Evolutionary conservation across 164 flowering plant species (phyloP), one percentile per base, ranked within the genome.

Genomic region (Annona cherimola): DNA sequence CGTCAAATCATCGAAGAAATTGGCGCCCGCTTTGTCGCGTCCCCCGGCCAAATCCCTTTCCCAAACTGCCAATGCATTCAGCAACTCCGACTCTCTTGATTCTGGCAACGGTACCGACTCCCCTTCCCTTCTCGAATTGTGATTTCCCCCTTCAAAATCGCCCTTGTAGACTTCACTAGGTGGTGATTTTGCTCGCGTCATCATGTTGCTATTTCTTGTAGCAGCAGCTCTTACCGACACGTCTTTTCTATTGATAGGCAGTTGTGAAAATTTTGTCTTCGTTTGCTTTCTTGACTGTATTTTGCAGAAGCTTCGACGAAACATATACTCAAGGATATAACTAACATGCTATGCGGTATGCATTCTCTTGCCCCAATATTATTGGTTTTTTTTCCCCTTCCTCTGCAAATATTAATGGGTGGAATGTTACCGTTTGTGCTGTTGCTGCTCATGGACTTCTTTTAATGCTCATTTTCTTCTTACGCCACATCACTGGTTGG

Each of bases 291-390:
- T 55, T 7, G 59, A n/a, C 8, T 70, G 20, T 2, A 65, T n/a
- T 18, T 8, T 77, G 79, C 20, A 79, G 81, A 70, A 0, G 66
- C 26, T 3, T 69, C 71, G 42, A 18, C 42, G 57, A 70, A 69
- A 69, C 46, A 43, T 45, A 42, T 75, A 19, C 41, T 74, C 11
- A 41, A 39, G 71, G 72, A 77, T 35, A 78, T 85, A 45, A 75
- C 85, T 73, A 76, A 78, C n/a, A 54, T 85, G 8, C n/a, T 85
- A 54, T 63, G 64, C 7, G 81, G 87, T 85, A 81, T 11, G 79
- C 71, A 46, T 73, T 14, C 57, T 50, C 57, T 50, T 16, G 14
- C 2, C 9, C 14, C 35, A 50, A 50, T 50, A 50, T 16, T 50
- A 50, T 50, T 11, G 11, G 14, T 11, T 5, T 11, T 50, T 9